A percentile compares a stretch with the other conserved stretches of the same genome.
These are phyloP conservation scores for Mikania micrantha DNA, from an alignment of 129 eudicot species.

Conservation along the genomic window DNA sequence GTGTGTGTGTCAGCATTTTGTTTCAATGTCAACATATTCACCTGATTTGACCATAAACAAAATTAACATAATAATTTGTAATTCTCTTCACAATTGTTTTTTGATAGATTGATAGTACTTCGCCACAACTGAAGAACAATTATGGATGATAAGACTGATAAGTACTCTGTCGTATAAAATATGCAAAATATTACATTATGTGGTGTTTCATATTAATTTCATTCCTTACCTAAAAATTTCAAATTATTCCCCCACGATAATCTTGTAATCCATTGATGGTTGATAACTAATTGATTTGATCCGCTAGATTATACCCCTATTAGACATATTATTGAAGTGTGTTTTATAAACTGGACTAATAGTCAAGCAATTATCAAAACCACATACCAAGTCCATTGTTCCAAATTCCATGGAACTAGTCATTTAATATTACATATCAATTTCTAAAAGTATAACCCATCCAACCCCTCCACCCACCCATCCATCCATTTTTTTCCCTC, in stretches of 20 bases:
- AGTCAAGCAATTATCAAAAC: not conserved
- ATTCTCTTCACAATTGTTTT: not conserved
- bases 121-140: not conserved
- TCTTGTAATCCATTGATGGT: conserved; percentile 3
- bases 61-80: not conserved
- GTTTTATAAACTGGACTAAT: not conserved
- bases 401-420: not conserved
- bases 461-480: too few species aligned
- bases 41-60: not conserved
- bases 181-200: conserved; percentile 5
- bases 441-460: not conserved
- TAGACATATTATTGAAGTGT: not conserved
- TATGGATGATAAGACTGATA: not conserved
- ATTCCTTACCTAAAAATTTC: not conserved
- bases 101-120: too few species aligned
- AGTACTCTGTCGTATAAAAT: too few species aligned
- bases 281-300: not conserved
- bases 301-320: not conserved
- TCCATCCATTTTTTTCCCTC: too few species aligned
- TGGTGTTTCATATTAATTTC: not conserved
- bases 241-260: not conserved
- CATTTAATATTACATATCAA: not conserved
- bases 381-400: not conserved
- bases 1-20: not conserved
- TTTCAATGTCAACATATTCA: not conserved